phyloP scores from a whole-genome alignment of 148 eudicot species.

The Oxyria digyna region DNA sequence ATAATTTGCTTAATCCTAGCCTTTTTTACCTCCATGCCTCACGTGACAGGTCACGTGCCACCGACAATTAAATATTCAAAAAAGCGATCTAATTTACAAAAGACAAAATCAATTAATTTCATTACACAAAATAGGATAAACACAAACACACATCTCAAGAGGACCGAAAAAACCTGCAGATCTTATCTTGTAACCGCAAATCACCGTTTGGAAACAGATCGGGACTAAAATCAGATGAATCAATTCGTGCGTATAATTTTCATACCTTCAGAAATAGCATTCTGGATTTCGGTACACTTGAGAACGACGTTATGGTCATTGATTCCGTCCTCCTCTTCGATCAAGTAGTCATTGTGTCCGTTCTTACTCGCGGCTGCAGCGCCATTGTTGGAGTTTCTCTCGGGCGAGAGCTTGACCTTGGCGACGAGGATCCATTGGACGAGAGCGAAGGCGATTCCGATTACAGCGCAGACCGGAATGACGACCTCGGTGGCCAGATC shows the following conservation, averaged over 20 bases:
- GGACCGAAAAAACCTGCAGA: background rate
- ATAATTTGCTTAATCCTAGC: no score
- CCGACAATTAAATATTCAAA: background rate
- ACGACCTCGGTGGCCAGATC: no score
- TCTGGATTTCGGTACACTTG: slow-evolving; percentile 74
- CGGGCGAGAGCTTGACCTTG: no score
- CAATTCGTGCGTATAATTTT: background rate
- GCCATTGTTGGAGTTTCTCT: no score
- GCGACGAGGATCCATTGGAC: no score
- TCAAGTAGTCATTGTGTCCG: slow-evolving; percentile 39
- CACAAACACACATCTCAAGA: background rate
- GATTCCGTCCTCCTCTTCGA: slow-evolving; percentile 71
- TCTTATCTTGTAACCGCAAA: background rate
- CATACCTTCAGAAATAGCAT: slow-evolving; percentile 76
- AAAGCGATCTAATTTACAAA: slow-evolving; percentile 4
- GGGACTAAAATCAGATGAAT: background rate
- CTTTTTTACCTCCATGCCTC: background rate
- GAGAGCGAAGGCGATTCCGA: no score
- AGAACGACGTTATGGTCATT: slow-evolving; percentile 36
- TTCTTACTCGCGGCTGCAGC: slow-evolving; percentile 24
- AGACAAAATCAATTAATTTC: background rate
- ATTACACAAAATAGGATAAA: background rate
- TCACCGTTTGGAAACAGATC: background rate
- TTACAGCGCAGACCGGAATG: no score
- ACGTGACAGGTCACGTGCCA: slow-evolving; percentile 5